These are phyloP conservation scores for Colletotrichum tanaceti DNA, from an alignment of 2,329 filamentous ascomycete genomes.

Conservation along the genomic window DNA sequence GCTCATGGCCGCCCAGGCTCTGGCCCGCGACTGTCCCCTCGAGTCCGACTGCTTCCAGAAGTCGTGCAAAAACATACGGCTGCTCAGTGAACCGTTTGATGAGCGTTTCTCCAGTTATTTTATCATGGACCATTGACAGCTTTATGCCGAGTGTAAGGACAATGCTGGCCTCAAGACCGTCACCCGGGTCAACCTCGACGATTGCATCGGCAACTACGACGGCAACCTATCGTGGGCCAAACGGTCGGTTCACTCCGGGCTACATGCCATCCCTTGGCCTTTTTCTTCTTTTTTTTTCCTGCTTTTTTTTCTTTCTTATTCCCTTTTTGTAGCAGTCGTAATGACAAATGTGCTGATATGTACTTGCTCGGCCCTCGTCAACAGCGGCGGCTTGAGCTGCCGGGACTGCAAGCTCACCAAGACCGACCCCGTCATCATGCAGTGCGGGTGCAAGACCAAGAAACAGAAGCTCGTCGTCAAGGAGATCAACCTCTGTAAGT, in stretches of 20 bases:
- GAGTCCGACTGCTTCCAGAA: constrained; percentile 24
- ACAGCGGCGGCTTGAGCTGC: constrained; percentile 9
- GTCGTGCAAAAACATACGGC: constrained; percentile 1
- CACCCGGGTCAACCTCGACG: constrained; percentile 1
- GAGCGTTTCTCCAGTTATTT: too few relatives aligned
- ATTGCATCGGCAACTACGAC: constrained; percentile 12
- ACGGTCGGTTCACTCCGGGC: background rate
- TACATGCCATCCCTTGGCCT: too few relatives aligned
- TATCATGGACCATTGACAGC: background rate
- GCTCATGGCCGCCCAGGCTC: background rate
- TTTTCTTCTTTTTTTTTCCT: too few relatives aligned
- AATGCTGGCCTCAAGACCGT: background rate
- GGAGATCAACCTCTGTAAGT: constrained; percentile 30
- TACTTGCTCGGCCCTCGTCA: too few relatives aligned
- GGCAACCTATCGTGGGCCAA: background rate
- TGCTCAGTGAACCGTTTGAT: background rate
- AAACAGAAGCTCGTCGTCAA: background rate
- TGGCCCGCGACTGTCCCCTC: constrained; percentile 1
- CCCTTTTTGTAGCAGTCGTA: background rate
- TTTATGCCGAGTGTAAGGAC: constrained; percentile 21
- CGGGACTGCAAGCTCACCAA: background rate
- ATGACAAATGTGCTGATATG: background rate
- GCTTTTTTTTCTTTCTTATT: too few relatives aligned
- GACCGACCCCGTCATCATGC: constrained; percentile 5
- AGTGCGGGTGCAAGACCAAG: constrained; percentile 2